A percentile compares a stretch with the other conserved stretches of the same genome.
Evolutionary conservation across 306 rosid genomes (phyloP).

Genomic region (Mimosa bimucronata): DNA sequence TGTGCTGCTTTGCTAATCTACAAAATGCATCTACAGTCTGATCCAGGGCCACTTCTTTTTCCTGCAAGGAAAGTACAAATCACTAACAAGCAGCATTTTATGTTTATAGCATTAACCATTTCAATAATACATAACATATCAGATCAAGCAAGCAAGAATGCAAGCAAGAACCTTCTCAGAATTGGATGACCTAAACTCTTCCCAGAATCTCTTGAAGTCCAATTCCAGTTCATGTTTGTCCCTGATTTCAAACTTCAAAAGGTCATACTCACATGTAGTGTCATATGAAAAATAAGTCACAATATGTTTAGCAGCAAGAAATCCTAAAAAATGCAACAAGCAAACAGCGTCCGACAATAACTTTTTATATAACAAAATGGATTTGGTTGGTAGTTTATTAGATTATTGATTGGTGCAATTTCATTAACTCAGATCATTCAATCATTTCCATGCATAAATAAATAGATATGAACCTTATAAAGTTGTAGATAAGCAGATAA

Average conservation of each 20-base stretch:
- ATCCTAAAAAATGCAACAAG: constrained; percentile 15
- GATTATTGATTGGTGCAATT: constrained; percentile 13
- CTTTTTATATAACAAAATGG: neutral
- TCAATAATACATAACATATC: constrained; percentile 17
- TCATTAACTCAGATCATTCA: constrained; percentile 26
- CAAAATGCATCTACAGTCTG: constrained; percentile 91
- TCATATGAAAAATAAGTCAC: constrained; percentile 33
- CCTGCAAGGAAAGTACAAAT: constrained; percentile 64
- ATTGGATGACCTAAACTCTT: constrained; percentile 96
- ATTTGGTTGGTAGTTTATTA: constrained; percentile 12
- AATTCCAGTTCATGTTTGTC: constrained; percentile 96
- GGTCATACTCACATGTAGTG: constrained; percentile 38
- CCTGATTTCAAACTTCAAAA: constrained; percentile 59
- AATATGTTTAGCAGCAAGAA: neutral
- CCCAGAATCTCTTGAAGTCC: constrained; percentile 99
- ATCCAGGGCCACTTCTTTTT: constrained; percentile 97
- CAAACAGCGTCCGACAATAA: constrained; percentile 7
- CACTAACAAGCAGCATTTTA: constrained; percentile 41
- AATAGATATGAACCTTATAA: constrained; percentile 24
- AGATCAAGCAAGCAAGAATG: constrained; percentile 32
- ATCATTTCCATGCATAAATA: constrained; percentile 1
- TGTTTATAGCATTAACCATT: constrained; percentile 20
- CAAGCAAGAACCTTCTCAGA: constrained; percentile 87
- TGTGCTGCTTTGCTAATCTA: constrained; percentile 94
- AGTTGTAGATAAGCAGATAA: constrained; percentile 28